Percentiles rank a stretch among this genome's conserved stretches.
phyloP scores from a whole-genome alignment of 169 alveolate species.

The Plasmodium blacklocki region DNA sequence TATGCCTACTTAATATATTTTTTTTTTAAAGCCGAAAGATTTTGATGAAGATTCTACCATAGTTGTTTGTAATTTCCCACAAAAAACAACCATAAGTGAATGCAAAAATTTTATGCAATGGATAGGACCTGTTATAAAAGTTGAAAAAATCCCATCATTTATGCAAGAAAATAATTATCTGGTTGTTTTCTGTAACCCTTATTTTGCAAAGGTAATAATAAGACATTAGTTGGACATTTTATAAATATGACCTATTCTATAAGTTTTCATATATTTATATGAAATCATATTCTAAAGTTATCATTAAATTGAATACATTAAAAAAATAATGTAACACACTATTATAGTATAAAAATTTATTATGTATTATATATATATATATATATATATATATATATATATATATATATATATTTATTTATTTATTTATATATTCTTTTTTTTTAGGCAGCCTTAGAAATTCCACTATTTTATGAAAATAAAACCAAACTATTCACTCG shows the following conservation, averaged over 20 bases:
- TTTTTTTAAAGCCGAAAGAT: constrained; percentile 77
- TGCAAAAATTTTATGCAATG: constrained; percentile 83
- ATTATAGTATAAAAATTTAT: too few species aligned
- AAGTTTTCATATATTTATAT: too few species aligned
- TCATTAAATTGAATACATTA: too few species aligned
- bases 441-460: constrained; percentile 50
- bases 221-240: too few species aligned
- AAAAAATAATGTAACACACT: too few species aligned
- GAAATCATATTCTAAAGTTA: too few species aligned
- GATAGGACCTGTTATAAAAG: constrained; percentile 85
- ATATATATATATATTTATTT: neutral
- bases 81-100: constrained; percentile 76
- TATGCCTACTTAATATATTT: too few species aligned
- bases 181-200: constrained; percentile 82
- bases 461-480: constrained; percentile 57
- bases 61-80: constrained; percentile 80
- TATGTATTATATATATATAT: neutral
- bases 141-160: constrained; percentile 76
- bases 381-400: neutral
- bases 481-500: constrained; percentile 51
- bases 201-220: constrained; percentile 79
- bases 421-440: neutral
- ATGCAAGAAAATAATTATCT: constrained; percentile 71
- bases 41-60: constrained; percentile 85
- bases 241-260: too few species aligned